Conservation (phyloP, 2,329 filamentous ascomycete species). For the Acephala macrosclerotiorum region DNA sequence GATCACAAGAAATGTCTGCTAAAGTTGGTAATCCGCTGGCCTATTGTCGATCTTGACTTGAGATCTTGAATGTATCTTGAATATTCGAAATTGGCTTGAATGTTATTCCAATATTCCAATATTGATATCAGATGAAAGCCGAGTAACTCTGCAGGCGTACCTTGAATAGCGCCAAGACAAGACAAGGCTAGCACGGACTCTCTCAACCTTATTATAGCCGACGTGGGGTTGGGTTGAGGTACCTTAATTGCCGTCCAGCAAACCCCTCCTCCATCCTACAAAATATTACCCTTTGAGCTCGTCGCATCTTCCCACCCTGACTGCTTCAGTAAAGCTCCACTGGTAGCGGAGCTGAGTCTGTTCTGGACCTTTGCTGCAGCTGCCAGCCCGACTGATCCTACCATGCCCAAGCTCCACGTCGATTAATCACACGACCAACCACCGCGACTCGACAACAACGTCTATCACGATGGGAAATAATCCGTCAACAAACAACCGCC, state of each 20-base stretch:
- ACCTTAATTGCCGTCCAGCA: background rate
- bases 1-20: background rate
- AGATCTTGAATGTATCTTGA: background rate
- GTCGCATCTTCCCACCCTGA: background rate
- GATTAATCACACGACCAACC: constrained; percentile 32
- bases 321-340: background rate
- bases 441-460: constrained; percentile 2
- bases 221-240: background rate
- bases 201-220: background rate
- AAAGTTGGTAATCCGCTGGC: background rate
- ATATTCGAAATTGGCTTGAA: background rate
- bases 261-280: background rate
- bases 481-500: constrained; percentile 49
- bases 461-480: constrained; percentile 52
- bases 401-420: constrained; percentile 1
- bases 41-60: background rate
- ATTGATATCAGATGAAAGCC: background rate
- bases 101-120: background rate
- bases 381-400: background rate
- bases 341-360: background rate
- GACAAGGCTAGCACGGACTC: background rate
- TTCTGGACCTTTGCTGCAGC: background rate
- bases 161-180: background rate
- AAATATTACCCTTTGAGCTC: background rate
- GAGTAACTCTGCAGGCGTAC: background rate